Percentiles rank a stretch among this genome's conserved stretches.
Conservation (phyloP, 306 rosid genomes). For the Cucumis sativus region Cucumber_9930_V3 NC_026655.2:30012001-30012500, state of each 20-base stretch:
- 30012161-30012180: not conserved
- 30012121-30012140: not conserved
- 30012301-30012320: not conserved
- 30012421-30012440: not conserved
- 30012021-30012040: not conserved
- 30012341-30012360: not conserved
- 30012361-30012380: not conserved
- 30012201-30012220: not conserved
- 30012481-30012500: not conserved
- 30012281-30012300: not conserved
- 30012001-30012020: not conserved
- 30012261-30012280: not conserved
- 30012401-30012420: not conserved
- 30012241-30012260: not conserved
- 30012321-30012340: not conserved
- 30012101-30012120: not conserved
- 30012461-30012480: not conserved
- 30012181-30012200: not conserved
- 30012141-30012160: not conserved
- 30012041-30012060: not conserved
- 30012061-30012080: not conserved
- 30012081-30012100: slow-evolving; percentile 1
- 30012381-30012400: not conserved
- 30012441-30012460: not conserved
- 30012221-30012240: not conserved